Base-by-base conservation (phyloP, 306 rosid species). In the Pterocarpus macrocarpus region DNA sequence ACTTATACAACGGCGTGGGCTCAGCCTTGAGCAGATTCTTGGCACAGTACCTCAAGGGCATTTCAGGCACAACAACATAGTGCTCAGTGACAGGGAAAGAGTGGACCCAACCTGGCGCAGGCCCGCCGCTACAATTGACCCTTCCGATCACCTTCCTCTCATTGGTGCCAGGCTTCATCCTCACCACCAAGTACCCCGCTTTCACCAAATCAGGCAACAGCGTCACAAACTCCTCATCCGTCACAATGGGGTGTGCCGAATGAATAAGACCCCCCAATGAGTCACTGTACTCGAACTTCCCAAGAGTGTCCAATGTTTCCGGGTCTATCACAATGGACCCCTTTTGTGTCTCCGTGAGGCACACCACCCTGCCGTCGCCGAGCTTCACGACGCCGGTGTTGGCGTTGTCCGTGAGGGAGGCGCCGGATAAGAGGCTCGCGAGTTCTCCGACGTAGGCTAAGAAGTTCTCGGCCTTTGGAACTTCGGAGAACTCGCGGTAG, bases 161-260 rank as follows among this genome's bases (percentile, higher is more conserved):
- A n/a, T 93, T 95, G 10, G 89, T 82, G 2, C 96, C 93, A 0
- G 90, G 90, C 62, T 85, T 90, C 98, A 95, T 95, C 77, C 92
- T 81, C 44, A 87, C 98, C 44, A 77, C 99, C 62, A 88, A 44
- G 82, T 95, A 93, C 0, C 98, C 98, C 0, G 98, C 91, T 39
- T 75, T 95, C 8, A 95, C 34, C 78, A 95, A 69, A 81, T 95
- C 98, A 1, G 99, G 99, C 57, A 95, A 39, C 68, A 95, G 59
- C 4, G 99, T 90, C 64, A 93, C 8, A 67, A 95, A 93, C 73
- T 95, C 99, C 0, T 65, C 13, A 3, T 90, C 96, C 0, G 97
- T 95, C 80, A 95, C 99, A 12, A 95, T 85, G 1, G 99, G 98
- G 69, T 95, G 99, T 1, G 99, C 98, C 0, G 99, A 90, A 80